Percentiles rank a stretch among this genome's conserved stretches.
These are phyloP conservation scores for Cardiosporidium cionae DNA, from an alignment of 169 alveolate species.

Conservation along the genomic window DNA sequence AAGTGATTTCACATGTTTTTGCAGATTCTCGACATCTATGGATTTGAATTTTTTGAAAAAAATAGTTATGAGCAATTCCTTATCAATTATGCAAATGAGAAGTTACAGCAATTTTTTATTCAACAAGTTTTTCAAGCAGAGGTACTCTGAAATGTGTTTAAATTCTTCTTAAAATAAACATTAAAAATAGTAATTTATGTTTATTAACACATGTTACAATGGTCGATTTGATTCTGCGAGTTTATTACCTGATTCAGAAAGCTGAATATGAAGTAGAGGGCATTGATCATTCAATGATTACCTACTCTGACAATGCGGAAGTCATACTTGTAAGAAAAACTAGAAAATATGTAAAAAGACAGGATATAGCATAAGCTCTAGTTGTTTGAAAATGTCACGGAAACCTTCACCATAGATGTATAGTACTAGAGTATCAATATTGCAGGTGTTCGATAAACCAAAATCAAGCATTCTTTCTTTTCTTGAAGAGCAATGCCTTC, in stretches of 20 bases:
- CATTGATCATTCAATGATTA: constrained; percentile 27
- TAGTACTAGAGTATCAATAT: no score
- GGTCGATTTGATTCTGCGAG: no score
- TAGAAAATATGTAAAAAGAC: no score
- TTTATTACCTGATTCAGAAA: no score
- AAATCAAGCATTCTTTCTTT: constrained; percentile 43
- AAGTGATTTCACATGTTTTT: no score
- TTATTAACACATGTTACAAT: no score
- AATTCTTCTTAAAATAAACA: no score
- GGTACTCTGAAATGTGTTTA: no score
- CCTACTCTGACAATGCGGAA: constrained; percentile 17
- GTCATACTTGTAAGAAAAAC: constrained; percentile 1
- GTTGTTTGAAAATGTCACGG: no score
- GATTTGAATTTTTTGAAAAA: constrained; percentile 72
- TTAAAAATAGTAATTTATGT: no score
- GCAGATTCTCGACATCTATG: constrained; percentile 65
- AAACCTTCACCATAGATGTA: no score
- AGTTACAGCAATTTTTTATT: constrained; percentile 72
- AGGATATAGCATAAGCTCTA: no score
- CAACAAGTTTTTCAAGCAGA: constrained; percentile 75
- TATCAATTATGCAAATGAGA: constrained; percentile 75
- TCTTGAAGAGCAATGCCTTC: constrained; percentile 43
- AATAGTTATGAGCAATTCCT: constrained; percentile 76
- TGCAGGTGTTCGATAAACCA: constrained; percentile 24
- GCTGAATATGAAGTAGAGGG: constrained; percentile 28